phyloP scores from a whole-genome alignment of 2,329 filamentous ascomycete genomes.

The Sclerotinia nivalis region DNA sequence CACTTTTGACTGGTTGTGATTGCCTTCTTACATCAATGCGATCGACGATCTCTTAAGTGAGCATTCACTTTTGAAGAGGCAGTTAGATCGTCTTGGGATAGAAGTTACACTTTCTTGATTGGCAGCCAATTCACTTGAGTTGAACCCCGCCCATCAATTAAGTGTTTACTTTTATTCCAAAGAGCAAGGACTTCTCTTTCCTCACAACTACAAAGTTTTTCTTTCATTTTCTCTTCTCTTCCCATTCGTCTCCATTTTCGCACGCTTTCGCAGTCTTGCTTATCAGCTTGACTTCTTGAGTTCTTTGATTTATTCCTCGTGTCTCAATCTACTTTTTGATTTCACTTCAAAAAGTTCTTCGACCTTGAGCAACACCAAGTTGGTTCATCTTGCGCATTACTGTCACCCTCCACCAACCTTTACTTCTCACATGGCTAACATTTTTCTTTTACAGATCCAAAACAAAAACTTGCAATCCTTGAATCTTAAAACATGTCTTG shows the following conservation, averaged over 20 bases:
- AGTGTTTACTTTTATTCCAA: neutral
- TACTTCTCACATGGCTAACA: neutral
- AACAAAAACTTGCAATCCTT: neutral
- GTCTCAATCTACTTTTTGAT: neutral
- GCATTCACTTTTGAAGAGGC: neutral
- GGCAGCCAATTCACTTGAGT: conserved; percentile 3
- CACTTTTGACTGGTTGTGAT: neutral
- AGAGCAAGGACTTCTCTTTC: neutral
- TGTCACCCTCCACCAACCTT: neutral
- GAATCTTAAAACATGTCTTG: conserved; percentile 36
- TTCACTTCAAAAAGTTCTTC: neutral
- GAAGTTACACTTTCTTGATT: neutral
- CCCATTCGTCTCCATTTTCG: neutral
- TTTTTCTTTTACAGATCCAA: neutral
- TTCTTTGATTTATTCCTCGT: neutral
- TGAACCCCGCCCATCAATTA: neutral
- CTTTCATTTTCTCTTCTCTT: neutral
- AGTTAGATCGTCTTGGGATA: neutral
- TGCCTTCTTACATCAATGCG: neutral
- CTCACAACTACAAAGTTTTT: neutral
- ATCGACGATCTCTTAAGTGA: neutral
- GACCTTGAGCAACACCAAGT: neutral
- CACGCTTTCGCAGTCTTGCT: neutral
- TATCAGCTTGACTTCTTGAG: conserved; percentile 4
- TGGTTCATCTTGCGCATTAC: neutral